Evolutionary conservation across 2,329 filamentous ascomycete species (phyloP), one percentile per base, ranked within the genome.

Genomic region (Pseudocercospora ulei): DNA sequence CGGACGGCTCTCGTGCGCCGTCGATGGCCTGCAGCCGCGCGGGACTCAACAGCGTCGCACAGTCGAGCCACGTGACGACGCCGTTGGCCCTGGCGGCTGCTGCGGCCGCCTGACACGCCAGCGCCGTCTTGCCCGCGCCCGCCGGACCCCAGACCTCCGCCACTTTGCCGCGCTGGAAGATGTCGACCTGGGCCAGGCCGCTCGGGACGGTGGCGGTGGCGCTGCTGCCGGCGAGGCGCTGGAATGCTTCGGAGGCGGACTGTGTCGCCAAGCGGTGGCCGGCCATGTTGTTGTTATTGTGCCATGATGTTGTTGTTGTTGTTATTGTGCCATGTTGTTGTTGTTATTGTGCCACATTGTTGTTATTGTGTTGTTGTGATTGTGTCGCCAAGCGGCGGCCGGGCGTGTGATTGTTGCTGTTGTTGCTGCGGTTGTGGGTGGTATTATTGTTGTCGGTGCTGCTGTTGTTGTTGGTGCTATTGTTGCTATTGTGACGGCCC

Each of bases 81-180:
- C 73, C 64, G 30, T 75, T 74, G 44, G 70, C 65, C 36, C 62
- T 64, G 34, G 93, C 61, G 11, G 76, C 75, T 57, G 73, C 76
- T 7, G 73, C 71, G 5, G 44, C 39, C 37, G 37, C 39, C 18
- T 45, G 26, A 20, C 36, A 13, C 82, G 79, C 82, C 51, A 95
- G 66, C 7, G 80, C 71, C 3, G 85, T 93, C 68, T 93, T 95
- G 18, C 87, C 88, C 16, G 75, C 75, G 1, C 86, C 87, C 5
- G 84, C 80, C 7, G 87, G 85, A 0, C 88, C 88, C 73, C 83
- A 93, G 34, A 94, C 65, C 61, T 96, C 88, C 3, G 82, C 82
- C 26, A 94, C 70, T 58, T 85, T 82, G 8, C 86, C 84, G 40
- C 78, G 75, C 44, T 72, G 72, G 31, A 93, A 67, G 3, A 35